Evolutionary conservation across 2,329 filamentous ascomycete species (phyloP).

Genomic region (Penicillium sp.): DNA sequence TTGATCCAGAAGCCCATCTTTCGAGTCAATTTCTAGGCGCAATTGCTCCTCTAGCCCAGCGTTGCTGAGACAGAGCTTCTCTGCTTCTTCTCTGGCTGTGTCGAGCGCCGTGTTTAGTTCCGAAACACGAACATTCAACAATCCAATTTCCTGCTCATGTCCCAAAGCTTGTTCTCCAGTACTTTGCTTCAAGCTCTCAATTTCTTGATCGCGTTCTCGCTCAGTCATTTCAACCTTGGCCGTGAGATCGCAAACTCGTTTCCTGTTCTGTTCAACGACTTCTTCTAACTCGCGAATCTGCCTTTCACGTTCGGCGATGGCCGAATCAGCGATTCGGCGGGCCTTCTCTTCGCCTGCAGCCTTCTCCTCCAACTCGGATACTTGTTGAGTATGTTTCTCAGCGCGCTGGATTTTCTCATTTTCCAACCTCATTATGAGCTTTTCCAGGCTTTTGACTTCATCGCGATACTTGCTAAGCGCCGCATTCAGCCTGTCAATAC

Average conservation of each 20-base stretch:
- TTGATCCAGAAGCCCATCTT: slow-evolving; percentile 38
- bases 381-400: slow-evolving; percentile 33
- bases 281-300: slow-evolving; percentile 45
- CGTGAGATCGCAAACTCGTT: slow-evolving; percentile 39
- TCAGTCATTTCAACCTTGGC: slow-evolving; percentile 41
- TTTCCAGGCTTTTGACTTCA: slow-evolving; percentile 50
- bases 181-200: slow-evolving; percentile 31
- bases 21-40: slow-evolving; percentile 42
- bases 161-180: slow-evolving; percentile 28
- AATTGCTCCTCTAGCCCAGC: slow-evolving; percentile 44
- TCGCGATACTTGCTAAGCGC: slow-evolving; percentile 50
- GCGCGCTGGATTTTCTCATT: slow-evolving; percentile 39
- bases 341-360: slow-evolving; percentile 39
- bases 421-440: slow-evolving; percentile 48
- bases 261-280: slow-evolving; percentile 40
- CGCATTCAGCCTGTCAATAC: slow-evolving; percentile 47
- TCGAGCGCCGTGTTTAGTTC: slow-evolving; percentile 47
- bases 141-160: slow-evolving; percentile 43
- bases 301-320: slow-evolving; percentile 38
- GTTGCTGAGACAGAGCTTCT: slow-evolving; percentile 42
- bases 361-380: slow-evolving; percentile 41
- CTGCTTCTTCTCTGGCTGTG: slow-evolving; percentile 39
- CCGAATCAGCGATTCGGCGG: slow-evolving; percentile 40
- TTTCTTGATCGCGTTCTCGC: slow-evolving; percentile 32
- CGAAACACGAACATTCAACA: slow-evolving; percentile 48